phyloP scores from a whole-genome alignment of 257 asterid genomes.

The Jaltomata sinuosa region DNA sequence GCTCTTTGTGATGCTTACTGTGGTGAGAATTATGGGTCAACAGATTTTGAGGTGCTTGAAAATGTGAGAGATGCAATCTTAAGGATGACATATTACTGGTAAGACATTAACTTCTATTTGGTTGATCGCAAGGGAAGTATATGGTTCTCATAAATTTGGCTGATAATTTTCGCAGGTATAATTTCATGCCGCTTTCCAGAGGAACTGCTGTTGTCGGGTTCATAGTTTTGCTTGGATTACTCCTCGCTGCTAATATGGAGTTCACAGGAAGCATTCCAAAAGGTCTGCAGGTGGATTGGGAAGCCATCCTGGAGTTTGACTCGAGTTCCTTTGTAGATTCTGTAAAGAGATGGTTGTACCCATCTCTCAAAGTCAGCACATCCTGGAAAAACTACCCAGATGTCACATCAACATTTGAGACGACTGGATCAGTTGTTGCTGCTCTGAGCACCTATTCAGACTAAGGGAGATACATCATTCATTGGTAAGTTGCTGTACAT shows the following conservation, averaged over 20 bases:
- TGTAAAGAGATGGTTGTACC: slow-evolving; percentile 71
- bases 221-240: slow-evolving; percentile 70
- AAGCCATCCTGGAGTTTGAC: slow-evolving; percentile 74
- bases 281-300: slow-evolving; percentile 94
- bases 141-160: background rate
- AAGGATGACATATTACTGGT: slow-evolving; percentile 92
- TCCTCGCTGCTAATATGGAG: slow-evolving; percentile 96
- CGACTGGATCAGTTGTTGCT: slow-evolving; percentile 83
- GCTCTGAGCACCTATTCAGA: slow-evolving; percentile 75
- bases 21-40: slow-evolving; percentile 83
- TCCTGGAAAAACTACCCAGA: slow-evolving; percentile 96
- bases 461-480: slow-evolving; percentile 20
- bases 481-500: background rate
- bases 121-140: background rate
- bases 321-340: slow-evolving; percentile 47
- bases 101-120: slow-evolving; percentile 2
- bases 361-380: slow-evolving; percentile 69
- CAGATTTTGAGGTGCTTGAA: slow-evolving; percentile 76
- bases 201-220: slow-evolving; percentile 80
- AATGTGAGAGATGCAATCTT: slow-evolving; percentile 75
- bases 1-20: slow-evolving; percentile 81
- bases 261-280: slow-evolving; percentile 85
- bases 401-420: slow-evolving; percentile 76
- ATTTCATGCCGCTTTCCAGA: slow-evolving; percentile 81
- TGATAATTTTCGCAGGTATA: slow-evolving; percentile 52